A percentile compares a stretch with the other conserved stretches of the same genome.
Evolutionary conservation across 2,329 filamentous ascomycete species (phyloP).

Genomic region (Amylocarpus encephaloides): DNA sequence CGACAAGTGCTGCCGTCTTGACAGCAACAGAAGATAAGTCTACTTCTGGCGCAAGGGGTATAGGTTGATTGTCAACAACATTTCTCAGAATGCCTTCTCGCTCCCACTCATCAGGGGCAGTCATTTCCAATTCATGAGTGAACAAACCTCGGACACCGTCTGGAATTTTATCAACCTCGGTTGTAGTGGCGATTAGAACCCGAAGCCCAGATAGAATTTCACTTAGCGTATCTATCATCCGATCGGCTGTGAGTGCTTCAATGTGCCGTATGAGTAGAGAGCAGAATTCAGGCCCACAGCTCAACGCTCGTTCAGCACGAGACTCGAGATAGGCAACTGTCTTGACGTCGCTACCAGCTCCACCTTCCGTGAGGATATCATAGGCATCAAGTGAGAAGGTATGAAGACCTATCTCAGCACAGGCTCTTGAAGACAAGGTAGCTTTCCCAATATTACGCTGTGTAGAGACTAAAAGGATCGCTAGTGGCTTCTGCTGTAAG

Average conservation of each 20-base stretch:
- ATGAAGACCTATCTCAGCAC: conserved; percentile 84
- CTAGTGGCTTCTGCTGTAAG: conserved; percentile 78
- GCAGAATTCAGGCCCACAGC: conserved; percentile 78
- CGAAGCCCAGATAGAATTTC: conserved; percentile 74
- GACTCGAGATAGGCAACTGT: conserved; percentile 87
- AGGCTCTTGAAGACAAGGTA: conserved; percentile 69
- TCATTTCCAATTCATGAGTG: conserved; percentile 92
- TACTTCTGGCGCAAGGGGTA: conserved; percentile 75
- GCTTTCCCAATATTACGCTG: conserved; percentile 91
- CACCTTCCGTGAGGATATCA: conserved; percentile 88
- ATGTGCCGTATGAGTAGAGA: conserved; percentile 83
- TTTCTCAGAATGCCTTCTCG: conserved; percentile 78
- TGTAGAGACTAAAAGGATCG: conserved; percentile 82
- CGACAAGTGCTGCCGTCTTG: conserved; percentile 92
- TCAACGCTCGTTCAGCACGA: conserved; percentile 79
- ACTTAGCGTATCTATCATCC: conserved; percentile 78
- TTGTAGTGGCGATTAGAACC: conserved; percentile 88
- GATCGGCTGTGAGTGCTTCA: conserved; percentile 83
- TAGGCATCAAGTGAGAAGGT: conserved; percentile 85
- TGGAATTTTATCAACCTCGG: conserved; percentile 88
- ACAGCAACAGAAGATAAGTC: conserved; percentile 80
- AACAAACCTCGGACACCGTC: conserved; percentile 87
- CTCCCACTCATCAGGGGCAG: conserved; percentile 85
- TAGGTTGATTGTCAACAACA: conserved; percentile 68
- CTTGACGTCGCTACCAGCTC: conserved; percentile 84